These are phyloP conservation scores for Mortierella sp. DNA, from an alignment of 371 early-diverging fungal species.

Conservation along the genomic window DNA sequence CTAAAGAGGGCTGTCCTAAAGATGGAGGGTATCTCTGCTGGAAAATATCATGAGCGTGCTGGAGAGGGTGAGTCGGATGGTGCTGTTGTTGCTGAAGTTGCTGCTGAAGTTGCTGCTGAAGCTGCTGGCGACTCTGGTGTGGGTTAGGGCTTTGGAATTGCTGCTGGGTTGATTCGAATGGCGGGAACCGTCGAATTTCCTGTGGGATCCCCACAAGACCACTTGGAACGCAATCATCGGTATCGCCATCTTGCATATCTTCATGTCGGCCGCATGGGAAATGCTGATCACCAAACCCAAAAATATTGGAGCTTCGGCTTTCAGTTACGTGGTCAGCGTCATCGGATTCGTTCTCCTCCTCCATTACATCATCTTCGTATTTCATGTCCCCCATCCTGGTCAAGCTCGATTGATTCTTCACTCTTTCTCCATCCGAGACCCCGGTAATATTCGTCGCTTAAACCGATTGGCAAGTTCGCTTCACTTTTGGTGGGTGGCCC, in stretches of 20 bases:
- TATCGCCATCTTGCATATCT: not conserved
- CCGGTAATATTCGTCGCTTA: not conserved
- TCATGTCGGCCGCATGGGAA: not conserved
- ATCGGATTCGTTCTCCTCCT: not conserved
- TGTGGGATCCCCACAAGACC: constrained; percentile 35
- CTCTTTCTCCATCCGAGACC: not conserved
- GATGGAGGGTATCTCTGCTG: constrained; percentile 2
- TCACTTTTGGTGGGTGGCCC: constrained; percentile 5
- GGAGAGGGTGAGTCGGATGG: not conserved
- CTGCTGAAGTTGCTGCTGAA: constrained; percentile 1
- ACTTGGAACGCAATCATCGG: constrained; percentile 25
- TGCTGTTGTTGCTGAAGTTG: not conserved
- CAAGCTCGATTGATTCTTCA: not conserved
- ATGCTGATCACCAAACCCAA: not conserved
- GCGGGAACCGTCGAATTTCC: constrained; percentile 4
- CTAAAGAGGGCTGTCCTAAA: not conserved
- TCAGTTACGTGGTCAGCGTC: no score
- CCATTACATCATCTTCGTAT: not conserved
- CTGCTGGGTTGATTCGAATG: not conserved
- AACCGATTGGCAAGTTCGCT: not conserved
- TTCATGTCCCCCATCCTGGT: not conserved
- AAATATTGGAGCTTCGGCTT: not conserved
- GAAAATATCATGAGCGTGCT: not conserved
- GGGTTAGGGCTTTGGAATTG: not conserved
- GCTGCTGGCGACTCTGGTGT: constrained; percentile 8